Conservation (phyloP, 2,329 filamentous ascomycete species). For the Coniochaeta ligniaria region DNA sequence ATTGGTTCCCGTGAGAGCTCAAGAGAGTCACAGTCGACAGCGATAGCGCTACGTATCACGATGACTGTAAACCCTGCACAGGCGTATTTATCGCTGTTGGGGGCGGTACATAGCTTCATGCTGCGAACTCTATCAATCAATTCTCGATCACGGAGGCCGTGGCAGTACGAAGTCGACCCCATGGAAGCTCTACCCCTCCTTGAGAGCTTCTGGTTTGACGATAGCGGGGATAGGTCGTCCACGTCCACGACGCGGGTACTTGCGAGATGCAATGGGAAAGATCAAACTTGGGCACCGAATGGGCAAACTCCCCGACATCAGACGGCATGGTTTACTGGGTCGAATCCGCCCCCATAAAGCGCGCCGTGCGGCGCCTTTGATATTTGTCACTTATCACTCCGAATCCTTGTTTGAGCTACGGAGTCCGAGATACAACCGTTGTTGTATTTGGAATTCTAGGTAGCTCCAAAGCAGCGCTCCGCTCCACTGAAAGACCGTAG, state of each 20-base stretch:
- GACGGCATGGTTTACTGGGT: no score
- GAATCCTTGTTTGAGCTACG: background rate
- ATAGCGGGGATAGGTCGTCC: background rate
- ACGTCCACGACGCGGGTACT: no score
- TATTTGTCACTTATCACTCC: background rate
- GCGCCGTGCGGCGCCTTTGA: background rate
- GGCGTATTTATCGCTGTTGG: background rate
- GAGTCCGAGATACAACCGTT: background rate
- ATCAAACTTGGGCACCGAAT: background rate
- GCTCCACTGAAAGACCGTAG: background rate
- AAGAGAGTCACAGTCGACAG: background rate
- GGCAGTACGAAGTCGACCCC: no score
- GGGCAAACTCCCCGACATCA: background rate
- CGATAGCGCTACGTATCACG: background rate
- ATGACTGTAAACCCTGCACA: background rate
- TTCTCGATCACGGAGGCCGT: no score
- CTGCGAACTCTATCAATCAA: no score
- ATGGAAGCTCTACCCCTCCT: background rate
- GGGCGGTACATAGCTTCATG: no score
- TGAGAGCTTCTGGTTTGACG: background rate
- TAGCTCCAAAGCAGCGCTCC: background rate
- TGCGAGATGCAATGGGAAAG: background rate
- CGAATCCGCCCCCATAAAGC: no score
- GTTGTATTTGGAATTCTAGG: background rate
- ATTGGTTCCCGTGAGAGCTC: background rate